Percentiles rank a stretch among this genome's conserved stretches.
Conservation (phyloP, 75 land plant species). For the Cupressus sempervirens region DNA sequence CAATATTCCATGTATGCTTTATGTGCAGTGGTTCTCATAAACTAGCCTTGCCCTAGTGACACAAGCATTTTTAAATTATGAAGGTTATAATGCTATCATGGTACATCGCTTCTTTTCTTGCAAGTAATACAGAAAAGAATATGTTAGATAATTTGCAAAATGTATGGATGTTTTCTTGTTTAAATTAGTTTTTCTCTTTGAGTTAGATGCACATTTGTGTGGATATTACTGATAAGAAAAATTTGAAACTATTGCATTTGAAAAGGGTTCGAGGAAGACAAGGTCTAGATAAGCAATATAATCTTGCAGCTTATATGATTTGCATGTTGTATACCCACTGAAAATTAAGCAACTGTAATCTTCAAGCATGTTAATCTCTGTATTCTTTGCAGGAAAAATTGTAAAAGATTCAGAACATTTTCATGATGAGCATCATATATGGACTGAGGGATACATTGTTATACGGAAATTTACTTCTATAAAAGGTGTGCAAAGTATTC, state of each 20-base stretch:
- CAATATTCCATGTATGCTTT: background rate
- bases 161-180: background rate
- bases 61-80: background rate
- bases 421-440: slow-evolving; percentile 59
- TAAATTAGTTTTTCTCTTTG: background rate
- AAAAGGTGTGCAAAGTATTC: slow-evolving; percentile 37
- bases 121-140: background rate
- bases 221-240: background rate
- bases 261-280: background rate
- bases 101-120: background rate
- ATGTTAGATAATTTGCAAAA: background rate
- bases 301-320: background rate
- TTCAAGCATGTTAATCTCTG: background rate
- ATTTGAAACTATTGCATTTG: background rate
- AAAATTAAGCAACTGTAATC: background rate
- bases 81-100: background rate
- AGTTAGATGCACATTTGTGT: background rate
- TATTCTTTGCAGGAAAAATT: slow-evolving; percentile 56
- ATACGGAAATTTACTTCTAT: slow-evolving; percentile 64
- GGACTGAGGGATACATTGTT: slow-evolving; percentile 90
- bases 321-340: background rate
- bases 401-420: slow-evolving; percentile 81
- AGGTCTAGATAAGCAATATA: background rate
- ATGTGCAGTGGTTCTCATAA: background rate
- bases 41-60: background rate